Evolutionary conservation across 2,329 filamentous ascomycete species (phyloP).

Genomic region (Pseudopyrenochaeta lycopersici): DNA sequence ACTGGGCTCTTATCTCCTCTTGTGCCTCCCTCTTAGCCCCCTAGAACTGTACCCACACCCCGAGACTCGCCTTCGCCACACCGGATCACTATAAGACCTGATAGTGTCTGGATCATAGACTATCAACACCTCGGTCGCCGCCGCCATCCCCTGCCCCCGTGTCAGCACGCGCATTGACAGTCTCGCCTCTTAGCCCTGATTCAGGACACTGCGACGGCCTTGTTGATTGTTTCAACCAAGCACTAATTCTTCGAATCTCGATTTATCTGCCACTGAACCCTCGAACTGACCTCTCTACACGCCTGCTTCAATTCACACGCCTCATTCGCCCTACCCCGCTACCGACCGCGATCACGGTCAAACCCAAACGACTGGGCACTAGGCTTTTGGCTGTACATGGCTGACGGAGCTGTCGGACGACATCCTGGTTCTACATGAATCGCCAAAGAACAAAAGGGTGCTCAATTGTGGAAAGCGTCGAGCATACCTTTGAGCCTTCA

Average conservation of each 20-base stretch:
- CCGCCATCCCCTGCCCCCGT: constrained; percentile 18
- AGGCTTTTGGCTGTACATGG: constrained; percentile 28
- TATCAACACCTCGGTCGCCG: constrained; percentile 2
- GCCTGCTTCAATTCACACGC: not conserved
- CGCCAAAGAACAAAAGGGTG: constrained; percentile 42
- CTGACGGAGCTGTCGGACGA: constrained; percentile 22
- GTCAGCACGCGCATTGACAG: constrained; percentile 25
- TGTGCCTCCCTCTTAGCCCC: not conserved
- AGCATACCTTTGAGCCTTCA: constrained; percentile 41
- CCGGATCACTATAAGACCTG: constrained; percentile 7
- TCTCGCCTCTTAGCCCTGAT: constrained; percentile 8
- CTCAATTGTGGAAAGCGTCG: constrained; percentile 42
- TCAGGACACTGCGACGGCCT: constrained; percentile 8
- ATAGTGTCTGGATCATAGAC: not conserved
- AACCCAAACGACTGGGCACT: constrained; percentile 6
- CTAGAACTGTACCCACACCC: constrained; percentile 1
- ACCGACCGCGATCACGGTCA: constrained; percentile 11
- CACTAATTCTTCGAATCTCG: constrained; percentile 1
- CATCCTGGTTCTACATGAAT: constrained; percentile 45
- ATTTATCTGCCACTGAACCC: constrained; percentile 1
- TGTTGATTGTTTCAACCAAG: constrained; percentile 14
- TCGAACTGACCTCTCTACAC: not conserved
- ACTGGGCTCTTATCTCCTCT: constrained; percentile 5
- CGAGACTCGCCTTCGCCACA: constrained; percentile 9
- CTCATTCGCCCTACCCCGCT: constrained; percentile 9